Evolutionary conservation across 306 rosid genomes (phyloP).

Genomic region (Myrica gale): DNA sequence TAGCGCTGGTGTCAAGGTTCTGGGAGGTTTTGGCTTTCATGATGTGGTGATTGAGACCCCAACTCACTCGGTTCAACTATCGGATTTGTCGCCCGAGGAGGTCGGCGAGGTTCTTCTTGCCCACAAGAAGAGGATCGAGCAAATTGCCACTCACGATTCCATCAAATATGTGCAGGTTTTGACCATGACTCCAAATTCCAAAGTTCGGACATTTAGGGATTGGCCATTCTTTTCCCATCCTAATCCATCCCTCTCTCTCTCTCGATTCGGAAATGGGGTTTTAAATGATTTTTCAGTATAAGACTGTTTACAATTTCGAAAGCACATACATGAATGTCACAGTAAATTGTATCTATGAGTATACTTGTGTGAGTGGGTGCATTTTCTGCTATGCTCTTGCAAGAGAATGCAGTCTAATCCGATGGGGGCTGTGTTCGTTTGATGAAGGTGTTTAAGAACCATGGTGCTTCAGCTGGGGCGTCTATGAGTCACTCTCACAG

Average conservation of each 20-base stretch:
- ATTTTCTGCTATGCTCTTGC: neutral
- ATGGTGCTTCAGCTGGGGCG: constrained; percentile 59
- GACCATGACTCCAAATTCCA: neutral
- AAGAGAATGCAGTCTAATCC: neutral
- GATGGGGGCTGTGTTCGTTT: neutral
- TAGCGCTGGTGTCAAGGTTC: constrained; percentile 8
- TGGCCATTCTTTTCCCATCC: neutral
- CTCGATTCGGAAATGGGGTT: neutral
- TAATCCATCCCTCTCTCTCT: neutral
- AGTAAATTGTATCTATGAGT: neutral
- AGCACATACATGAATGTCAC: too few species aligned
- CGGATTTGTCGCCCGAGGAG: constrained; percentile 32
- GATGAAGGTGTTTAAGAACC: constrained; percentile 48
- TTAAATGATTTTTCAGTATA: neutral
- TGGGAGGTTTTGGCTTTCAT: constrained; percentile 48
- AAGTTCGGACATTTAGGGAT: neutral
- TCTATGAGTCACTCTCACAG: constrained; percentile 58
- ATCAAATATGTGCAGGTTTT: constrained; percentile 53
- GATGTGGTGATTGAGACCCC: constrained; percentile 54
- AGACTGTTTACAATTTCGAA: too few species aligned
- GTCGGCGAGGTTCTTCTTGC: constrained; percentile 38
- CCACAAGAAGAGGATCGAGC: constrained; percentile 36
- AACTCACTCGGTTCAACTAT: constrained; percentile 46
- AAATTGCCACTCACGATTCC: constrained; percentile 21
- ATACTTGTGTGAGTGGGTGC: neutral